These are phyloP conservation scores for Ophiocordyceps robertsii DNA, from an alignment of 2,329 filamentous ascomycete species.

Conservation along the genomic window DNA sequence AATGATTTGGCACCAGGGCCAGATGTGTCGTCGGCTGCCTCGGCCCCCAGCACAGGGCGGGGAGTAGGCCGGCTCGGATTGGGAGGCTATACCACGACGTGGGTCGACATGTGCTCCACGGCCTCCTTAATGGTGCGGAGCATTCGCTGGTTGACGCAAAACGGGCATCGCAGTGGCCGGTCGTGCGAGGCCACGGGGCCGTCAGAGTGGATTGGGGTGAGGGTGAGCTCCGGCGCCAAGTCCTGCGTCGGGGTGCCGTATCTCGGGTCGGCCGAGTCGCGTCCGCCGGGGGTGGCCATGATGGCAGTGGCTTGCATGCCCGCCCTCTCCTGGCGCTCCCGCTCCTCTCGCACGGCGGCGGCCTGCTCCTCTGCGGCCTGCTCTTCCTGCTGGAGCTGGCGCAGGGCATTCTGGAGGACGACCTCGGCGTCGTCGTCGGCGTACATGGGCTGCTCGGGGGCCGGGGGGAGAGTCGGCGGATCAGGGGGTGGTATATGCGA, in stretches of 20 bases:
- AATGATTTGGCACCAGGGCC: no score
- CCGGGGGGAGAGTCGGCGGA: conserved; percentile 12
- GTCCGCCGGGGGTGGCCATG: conserved; percentile 16
- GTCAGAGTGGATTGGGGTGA: conserved; percentile 41
- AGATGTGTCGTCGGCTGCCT: no score
- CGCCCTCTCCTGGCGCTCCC: conserved; percentile 31
- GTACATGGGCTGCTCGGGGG: conserved; percentile 25
- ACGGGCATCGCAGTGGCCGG: conserved; percentile 41
- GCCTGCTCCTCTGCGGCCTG: conserved; percentile 44
- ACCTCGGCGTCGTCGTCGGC: conserved; percentile 42
- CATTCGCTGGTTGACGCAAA: conserved; percentile 49
- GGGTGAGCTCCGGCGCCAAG: conserved; percentile 28
- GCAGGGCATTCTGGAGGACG: conserved; percentile 44
- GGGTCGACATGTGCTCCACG: conserved; percentile 48
- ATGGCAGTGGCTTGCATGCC: conserved; percentile 15
- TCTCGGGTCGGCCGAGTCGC: conserved; percentile 17
- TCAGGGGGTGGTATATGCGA: conserved; percentile 7
- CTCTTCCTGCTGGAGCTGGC: conserved; percentile 45
- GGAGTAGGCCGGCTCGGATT: not conserved
- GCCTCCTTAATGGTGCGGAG: conserved; percentile 46
- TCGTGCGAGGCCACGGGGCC: conserved; percentile 31
- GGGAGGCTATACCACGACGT: conserved; percentile 37
- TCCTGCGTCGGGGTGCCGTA: conserved; percentile 22
- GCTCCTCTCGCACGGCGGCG: conserved; percentile 38
- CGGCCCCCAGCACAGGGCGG: no score